Evolutionary conservation across 2,329 filamentous ascomycete genomes (phyloP), one percentile per base, ranked within the genome.

Genomic region (Chrysosporium keratinophilum): DNA sequence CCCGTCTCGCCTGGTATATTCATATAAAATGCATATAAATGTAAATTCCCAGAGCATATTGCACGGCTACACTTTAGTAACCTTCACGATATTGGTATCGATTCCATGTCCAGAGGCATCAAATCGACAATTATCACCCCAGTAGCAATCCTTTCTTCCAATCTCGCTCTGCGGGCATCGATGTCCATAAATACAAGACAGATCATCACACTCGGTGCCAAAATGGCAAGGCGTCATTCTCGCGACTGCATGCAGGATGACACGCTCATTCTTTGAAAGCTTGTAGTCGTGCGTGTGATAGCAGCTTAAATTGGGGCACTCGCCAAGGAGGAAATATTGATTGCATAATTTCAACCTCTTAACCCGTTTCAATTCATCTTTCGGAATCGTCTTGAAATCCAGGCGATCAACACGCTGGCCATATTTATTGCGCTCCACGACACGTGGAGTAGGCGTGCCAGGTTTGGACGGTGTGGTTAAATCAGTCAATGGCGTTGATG

Each of bases 341-440:
- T 83, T 83, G 70, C 81, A 83, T 55, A 82, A 67, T 63, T 83
- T 83, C 57, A 82, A 65, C 65, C 78, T 79, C 67, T 82, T 82
- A 59, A 83, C 68, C 17, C 78, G 76, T 59, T 78, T 76, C 45
- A 83, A 71, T 56, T 81, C 78, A 15, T 78, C 72, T 55, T 78
- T 70, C 47, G 71, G 71, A 67, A 71, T 81, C 66, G 64, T 76
- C 74, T 67, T 75, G 67, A 65, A 73, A 62, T 63, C 73, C 60
- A 65, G 72, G 60, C 68, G 67, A 61, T 84, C 81, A 53, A 84
- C 72, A 54, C 81, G 78, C 61, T 83, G 79, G 37, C 79, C 79
- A 55, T 71, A 68, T 56, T 77, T 77, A 65, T 83, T 83, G 57
- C 78, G 77, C 44, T 75, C 71, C 53, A 83, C 75, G 19, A 65